Conservation (phyloP, 768 basidiomycete species). For the Tephrocybe sp. region DNA sequence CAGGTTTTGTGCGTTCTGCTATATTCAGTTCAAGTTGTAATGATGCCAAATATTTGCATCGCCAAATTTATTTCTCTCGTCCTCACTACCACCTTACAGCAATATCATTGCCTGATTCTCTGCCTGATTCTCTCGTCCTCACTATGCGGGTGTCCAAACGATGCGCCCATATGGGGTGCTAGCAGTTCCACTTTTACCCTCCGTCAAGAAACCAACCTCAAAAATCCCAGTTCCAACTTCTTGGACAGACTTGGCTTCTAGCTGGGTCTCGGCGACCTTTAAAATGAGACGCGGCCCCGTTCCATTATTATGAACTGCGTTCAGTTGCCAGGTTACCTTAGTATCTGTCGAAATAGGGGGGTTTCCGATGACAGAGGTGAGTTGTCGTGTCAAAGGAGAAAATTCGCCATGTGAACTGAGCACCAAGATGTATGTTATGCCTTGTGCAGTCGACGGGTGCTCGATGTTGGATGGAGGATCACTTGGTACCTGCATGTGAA, state of each 20-base stretch:
- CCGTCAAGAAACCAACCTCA: slow-evolving; percentile 51
- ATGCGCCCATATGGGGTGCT: slow-evolving; percentile 51
- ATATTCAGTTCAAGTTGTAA: no score
- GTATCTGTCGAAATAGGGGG: slow-evolving; percentile 25
- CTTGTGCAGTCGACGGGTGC: slow-evolving; percentile 49
- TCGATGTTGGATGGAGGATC: slow-evolving; percentile 41
- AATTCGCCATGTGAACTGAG: slow-evolving; percentile 32
- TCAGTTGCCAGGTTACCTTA: slow-evolving; percentile 40
- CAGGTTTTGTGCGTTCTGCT: no score
- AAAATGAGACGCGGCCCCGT: slow-evolving; percentile 29
- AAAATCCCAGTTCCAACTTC: slow-evolving; percentile 37
- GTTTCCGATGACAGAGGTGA: slow-evolving; percentile 48
- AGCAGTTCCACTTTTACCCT: slow-evolving; percentile 25
- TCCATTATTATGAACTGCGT: slow-evolving; percentile 24
- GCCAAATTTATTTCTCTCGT: no score
- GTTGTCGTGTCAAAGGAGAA: slow-evolving; percentile 27
- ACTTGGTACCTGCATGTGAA: slow-evolving; percentile 41
- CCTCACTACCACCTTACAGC: no score
- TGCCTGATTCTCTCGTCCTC: no score
- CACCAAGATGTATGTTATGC: slow-evolving; percentile 49
- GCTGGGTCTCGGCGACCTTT: slow-evolving; percentile 29
- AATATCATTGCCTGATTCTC: no score
- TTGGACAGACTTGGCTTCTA: slow-evolving; percentile 29
- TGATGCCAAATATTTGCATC: no score
- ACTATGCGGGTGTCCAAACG: slow-evolving; percentile 30